Percentiles rank a stretch among this genome's conserved stretches.
Evolutionary conservation across 2,329 filamentous ascomycete species (phyloP).

Genomic region (Monascus ruber): DNA sequence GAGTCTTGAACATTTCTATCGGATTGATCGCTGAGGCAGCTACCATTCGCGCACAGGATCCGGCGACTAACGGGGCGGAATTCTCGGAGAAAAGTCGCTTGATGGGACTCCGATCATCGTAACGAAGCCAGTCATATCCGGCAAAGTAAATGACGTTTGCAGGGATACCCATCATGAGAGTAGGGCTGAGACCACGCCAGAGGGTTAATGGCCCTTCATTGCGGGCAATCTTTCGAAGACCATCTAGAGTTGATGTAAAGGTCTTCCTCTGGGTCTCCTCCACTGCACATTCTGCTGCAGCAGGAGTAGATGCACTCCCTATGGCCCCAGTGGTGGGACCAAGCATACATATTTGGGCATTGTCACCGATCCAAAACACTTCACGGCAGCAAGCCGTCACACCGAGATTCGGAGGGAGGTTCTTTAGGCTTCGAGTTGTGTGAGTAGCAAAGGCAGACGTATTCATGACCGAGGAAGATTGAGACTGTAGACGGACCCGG

Average conservation of each 20-base stretch:
- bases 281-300: slow-evolving; percentile 63
- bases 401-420: slow-evolving; percentile 72
- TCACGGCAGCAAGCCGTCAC: slow-evolving; percentile 93
- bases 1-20: slow-evolving; percentile 86
- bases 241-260: slow-evolving; percentile 85
- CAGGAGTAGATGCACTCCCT: slow-evolving; percentile 32
- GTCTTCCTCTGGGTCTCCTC: slow-evolving; percentile 74
- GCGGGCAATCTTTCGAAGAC: slow-evolving; percentile 82
- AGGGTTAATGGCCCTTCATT: slow-evolving; percentile 80
- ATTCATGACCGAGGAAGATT: slow-evolving; percentile 45
- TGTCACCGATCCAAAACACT: slow-evolving; percentile 91
- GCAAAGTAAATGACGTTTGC: slow-evolving; percentile 98
- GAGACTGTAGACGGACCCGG: slow-evolving; percentile 84
- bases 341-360: slow-evolving; percentile 69
- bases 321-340: slow-evolving; percentile 30
- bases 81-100: slow-evolving; percentile 51
- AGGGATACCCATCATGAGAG: slow-evolving; percentile 83
- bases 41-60: slow-evolving; percentile 63
- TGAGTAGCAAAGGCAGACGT: slow-evolving; percentile 46
- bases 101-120: slow-evolving; percentile 61
- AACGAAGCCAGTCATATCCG: slow-evolving; percentile 89
- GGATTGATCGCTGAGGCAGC: slow-evolving; percentile 78
- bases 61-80: slow-evolving; percentile 70
- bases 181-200: slow-evolving; percentile 91
- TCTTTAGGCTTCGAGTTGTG: slow-evolving; percentile 43